A percentile compares a stretch with the other conserved stretches of the same genome.
Conservation (phyloP, 2,329 filamentous ascomycete species). For the Nemania diffusa region DNA sequence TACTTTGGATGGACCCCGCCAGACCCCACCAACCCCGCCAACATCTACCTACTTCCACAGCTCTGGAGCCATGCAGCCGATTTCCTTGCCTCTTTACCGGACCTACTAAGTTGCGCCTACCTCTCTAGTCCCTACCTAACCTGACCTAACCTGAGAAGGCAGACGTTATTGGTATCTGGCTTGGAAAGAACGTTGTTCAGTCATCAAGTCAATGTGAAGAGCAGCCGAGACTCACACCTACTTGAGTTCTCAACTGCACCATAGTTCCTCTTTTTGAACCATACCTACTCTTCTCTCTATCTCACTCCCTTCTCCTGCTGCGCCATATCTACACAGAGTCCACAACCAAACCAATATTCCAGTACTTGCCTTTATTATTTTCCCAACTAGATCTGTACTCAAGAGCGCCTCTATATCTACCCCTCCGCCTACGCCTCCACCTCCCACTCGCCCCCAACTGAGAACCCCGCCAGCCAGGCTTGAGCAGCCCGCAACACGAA, state of each 20-base stretch:
- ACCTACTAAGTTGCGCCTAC: no score
- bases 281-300: background rate
- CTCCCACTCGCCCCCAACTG: background rate
- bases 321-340: background rate
- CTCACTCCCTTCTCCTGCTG: background rate
- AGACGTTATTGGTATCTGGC: no score
- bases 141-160: no score
- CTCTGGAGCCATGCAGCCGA: no score
- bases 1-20: slow-evolving; percentile 4
- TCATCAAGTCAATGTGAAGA: background rate
- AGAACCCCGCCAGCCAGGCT: background rate
- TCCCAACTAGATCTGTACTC: background rate
- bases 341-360: background rate
- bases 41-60: background rate
- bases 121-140: no score
- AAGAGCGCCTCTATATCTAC: background rate
- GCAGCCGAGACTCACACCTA: background rate
- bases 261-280: background rate
- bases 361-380: background rate
- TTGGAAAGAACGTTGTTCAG: background rate
- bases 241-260: background rate
- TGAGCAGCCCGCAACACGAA: background rate
- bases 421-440: background rate
- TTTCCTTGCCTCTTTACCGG: no score
- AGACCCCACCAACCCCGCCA: slow-evolving; percentile 18